A percentile compares a stretch with the other conserved stretches of the same genome.
These are phyloP conservation scores for Yamadazyma olivae DNA, from an alignment of 805 yeast species.

Conservation along the genomic window DNA sequence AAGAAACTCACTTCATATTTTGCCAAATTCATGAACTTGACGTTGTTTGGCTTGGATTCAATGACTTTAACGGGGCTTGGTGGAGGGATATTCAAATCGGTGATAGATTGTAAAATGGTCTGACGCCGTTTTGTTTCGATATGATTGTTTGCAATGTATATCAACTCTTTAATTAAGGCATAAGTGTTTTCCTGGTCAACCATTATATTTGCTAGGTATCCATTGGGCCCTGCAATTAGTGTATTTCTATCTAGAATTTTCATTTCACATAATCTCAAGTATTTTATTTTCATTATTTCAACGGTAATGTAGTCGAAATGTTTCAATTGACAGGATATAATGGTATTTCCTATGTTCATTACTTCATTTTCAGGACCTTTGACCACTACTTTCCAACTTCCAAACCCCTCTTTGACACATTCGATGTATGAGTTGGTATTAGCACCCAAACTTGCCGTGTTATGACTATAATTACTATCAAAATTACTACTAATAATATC, in stretches of 20 bases:
- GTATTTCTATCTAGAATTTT: constrained; percentile 3
- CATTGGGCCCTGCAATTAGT: constrained; percentile 8
- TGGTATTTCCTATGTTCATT: neutral
- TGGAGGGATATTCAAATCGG: neutral
- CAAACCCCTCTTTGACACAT: constrained; percentile 5
- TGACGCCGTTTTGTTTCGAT: neutral
- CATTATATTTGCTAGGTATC: constrained; percentile 7
- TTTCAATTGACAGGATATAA: constrained; percentile 6
- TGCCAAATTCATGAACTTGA: constrained; percentile 6
- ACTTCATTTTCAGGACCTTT: constrained; percentile 5
- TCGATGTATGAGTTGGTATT: neutral
- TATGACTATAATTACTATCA: too few relatives aligned
- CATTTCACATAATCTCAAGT: constrained; percentile 2
- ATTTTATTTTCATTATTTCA: constrained; percentile 4
- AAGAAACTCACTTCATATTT: constrained; percentile 21
- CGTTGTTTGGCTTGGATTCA: constrained; percentile 1
- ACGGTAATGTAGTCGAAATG: constrained; percentile 5
- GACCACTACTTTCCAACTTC: constrained; percentile 8
- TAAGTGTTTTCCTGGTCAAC: constrained; percentile 6
- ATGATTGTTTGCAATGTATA: constrained; percentile 3
- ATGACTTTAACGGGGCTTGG: constrained; percentile 1
- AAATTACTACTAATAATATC: too few relatives aligned
- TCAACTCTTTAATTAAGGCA: constrained; percentile 5
- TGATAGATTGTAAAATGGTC: constrained; percentile 6
- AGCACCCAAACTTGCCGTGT: neutral